These are phyloP conservation scores for Phytophthora cactorum DNA, from an alignment of 352 stramenopile genomes.

Conservation along the genomic window DNA sequence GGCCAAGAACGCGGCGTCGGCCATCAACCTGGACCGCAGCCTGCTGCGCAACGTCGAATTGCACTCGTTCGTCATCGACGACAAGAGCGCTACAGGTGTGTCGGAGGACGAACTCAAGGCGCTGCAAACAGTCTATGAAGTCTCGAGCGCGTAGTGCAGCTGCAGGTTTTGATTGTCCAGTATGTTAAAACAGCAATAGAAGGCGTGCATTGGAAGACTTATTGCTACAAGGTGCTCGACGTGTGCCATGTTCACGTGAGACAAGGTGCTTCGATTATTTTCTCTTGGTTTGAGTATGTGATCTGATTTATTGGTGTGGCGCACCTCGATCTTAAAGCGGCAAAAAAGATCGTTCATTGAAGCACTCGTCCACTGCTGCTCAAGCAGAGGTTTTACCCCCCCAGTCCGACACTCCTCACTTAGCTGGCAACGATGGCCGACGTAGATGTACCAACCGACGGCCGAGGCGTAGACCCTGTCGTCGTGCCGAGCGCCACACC, in stretches of 20 bases:
- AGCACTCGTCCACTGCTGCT: constrained; percentile 9
- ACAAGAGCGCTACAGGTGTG: constrained; percentile 38
- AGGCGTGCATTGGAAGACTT: not conserved
- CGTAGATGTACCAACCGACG: constrained; percentile 4
- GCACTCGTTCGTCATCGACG: constrained; percentile 62
- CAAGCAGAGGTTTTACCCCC: not conserved
- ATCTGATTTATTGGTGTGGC: constrained; percentile 44
- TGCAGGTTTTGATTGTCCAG: not conserved
- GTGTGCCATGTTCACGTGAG: constrained; percentile 2
- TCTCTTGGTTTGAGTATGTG: constrained; percentile 20
- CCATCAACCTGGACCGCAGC: constrained; percentile 54
- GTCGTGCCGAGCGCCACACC: constrained; percentile 13
- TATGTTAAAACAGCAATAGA: constrained; percentile 8
- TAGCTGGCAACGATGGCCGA: constrained; percentile 18
- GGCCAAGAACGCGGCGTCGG: constrained; percentile 49
- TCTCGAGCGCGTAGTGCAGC: constrained; percentile 12
- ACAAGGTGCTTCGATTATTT: constrained; percentile 24
- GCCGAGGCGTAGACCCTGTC: constrained; percentile 5
- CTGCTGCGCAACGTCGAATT: constrained; percentile 49
- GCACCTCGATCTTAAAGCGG: constrained; percentile 11
- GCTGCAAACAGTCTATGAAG: constrained; percentile 41
- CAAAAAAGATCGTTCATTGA: constrained; percentile 37
- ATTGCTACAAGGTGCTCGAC: constrained; percentile 5
- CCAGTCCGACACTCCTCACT: not conserved
- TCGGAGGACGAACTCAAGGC: constrained; percentile 40